Conservation (phyloP, 768 basidiomycete genomes). For the Lepiota brunneoincarnata region DNA sequence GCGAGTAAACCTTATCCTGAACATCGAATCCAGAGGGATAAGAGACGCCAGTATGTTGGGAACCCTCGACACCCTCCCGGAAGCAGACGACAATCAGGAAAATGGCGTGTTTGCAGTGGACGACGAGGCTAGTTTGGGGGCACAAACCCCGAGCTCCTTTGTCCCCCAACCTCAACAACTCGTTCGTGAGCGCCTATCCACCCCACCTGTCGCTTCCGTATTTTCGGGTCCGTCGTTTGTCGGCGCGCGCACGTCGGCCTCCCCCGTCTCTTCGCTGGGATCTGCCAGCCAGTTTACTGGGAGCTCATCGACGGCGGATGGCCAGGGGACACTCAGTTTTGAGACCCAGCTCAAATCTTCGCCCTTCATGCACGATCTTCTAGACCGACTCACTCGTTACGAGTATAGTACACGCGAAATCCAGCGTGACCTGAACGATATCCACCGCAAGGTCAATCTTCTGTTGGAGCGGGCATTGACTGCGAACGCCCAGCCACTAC, state of each 20-base stretch:
- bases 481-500: slow-evolving; percentile 24
- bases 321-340: slow-evolving; percentile 50
- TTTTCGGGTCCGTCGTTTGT: slow-evolving; percentile 39
- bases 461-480: slow-evolving; percentile 67
- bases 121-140: slow-evolving; percentile 16
- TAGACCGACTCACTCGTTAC: slow-evolving; percentile 71
- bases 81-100: slow-evolving; percentile 44
- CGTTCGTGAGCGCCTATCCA: slow-evolving; percentile 34
- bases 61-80: slow-evolving; percentile 51
- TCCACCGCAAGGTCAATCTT: slow-evolving; percentile 75
- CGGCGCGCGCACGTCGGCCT: slow-evolving; percentile 56
- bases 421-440: slow-evolving; percentile 68
- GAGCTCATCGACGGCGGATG: slow-evolving; percentile 25
- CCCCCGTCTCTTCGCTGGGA: slow-evolving; percentile 76
- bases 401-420: slow-evolving; percentile 71
- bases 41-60: slow-evolving; percentile 51
- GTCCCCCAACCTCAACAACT: slow-evolving; percentile 37
- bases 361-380: slow-evolving; percentile 70
- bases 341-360: slow-evolving; percentile 76
- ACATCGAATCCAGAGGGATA: slow-evolving; percentile 31
- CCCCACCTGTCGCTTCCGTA: slow-evolving; percentile 43
- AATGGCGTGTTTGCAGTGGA: slow-evolving; percentile 18
- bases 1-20: slow-evolving; percentile 39
- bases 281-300: slow-evolving; percentile 59
- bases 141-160: slow-evolving; percentile 17